Base-by-base conservation (phyloP, 768 basidiomycete species). In the Pisolithus marmoratus region DNA sequence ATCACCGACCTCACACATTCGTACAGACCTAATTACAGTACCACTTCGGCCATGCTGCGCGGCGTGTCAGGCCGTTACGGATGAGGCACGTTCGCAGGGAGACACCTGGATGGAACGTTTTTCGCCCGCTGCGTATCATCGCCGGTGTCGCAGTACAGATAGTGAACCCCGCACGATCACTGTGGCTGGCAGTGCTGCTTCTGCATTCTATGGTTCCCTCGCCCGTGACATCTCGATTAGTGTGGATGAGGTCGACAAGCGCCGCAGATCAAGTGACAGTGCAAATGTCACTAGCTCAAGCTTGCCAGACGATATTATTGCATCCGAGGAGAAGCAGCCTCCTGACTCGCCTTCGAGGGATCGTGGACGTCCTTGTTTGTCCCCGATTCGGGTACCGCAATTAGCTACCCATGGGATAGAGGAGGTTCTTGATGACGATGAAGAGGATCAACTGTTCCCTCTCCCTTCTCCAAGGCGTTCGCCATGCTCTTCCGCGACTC, bases 21-120 rank as follows among this genome's bases (percentile, higher is more conserved):
- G 69, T 19, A 57, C 75, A 15, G 65, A 74, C 38, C 54, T 67
- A 23, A 56, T 72, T 27, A 88, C 84, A 0, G 67, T 90, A 1
- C 88, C 88, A 7, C 70, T 90, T 15, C 82, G 88, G 40, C 73
- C 81, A 12, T 90, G 88, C 65, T 90, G 88, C 59, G 64, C 74
- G 8, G 76, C 81, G 42, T 90, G 88, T 60, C 74, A 79, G 38
- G 63, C 67, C 34, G 74, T 74, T 53, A 84, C 80, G 2, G 87
- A 89, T 41, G 74, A 79, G 49, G 78, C 74, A 46, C 60, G 79
- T 36, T 63, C 72, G 38, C 70, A 79, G 56, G 84, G 82, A 29
- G 78, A 79, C 20, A 64, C 73, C 1, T 87, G 83, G 83, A 65
- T 78, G 51, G 83, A 81, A 59, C 78, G 72, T 59, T 89, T 86